phyloP scores from a whole-genome alignment of 495 filamentous ascomycete species.

The Penicillium nucicola region DNA sequence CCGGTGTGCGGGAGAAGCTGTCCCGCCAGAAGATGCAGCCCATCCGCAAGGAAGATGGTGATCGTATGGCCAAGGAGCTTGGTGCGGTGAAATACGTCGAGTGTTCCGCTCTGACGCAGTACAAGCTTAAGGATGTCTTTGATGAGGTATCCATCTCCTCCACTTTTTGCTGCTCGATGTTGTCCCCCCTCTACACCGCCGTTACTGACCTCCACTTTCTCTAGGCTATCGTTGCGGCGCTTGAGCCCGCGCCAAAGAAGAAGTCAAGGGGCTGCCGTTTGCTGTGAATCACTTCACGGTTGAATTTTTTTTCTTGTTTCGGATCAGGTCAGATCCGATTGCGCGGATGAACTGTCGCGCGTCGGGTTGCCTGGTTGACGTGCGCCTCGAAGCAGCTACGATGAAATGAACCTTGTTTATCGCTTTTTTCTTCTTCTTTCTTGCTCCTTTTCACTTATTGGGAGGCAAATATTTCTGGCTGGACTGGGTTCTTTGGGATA shows the following conservation, averaged over 20 bases:
- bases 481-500: slow-evolving; percentile 15
- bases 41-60: slow-evolving; percentile 87
- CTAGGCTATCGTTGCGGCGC: slow-evolving; percentile 84
- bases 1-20: slow-evolving; percentile 85
- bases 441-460: slow-evolving; percentile 16
- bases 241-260: slow-evolving; percentile 78
- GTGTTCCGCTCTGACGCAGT: slow-evolving; percentile 96
- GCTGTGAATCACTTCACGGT: slow-evolving; percentile 27
- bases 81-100: slow-evolving; percentile 98
- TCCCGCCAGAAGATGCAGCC: slow-evolving; percentile 93
- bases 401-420: slow-evolving; percentile 29
- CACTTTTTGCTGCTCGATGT: not conserved
- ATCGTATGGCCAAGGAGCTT: slow-evolving; percentile 92
- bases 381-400: slow-evolving; percentile 23
- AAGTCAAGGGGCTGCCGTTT: slow-evolving; percentile 48
- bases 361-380: slow-evolving; percentile 9
- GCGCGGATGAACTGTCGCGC: slow-evolving; percentile 1
- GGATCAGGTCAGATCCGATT: slow-evolving; percentile 23
- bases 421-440: slow-evolving; percentile 17
- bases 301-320: slow-evolving; percentile 3
- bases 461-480: slow-evolving; percentile 14
- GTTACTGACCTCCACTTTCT: slow-evolving; percentile 16
- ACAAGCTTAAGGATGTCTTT: slow-evolving; percentile 98
- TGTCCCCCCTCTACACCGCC: slow-evolving; percentile 4
- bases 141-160: slow-evolving; percentile 69